Percentiles rank a stretch among this genome's conserved stretches.
These are phyloP conservation scores for Pecoramyces ruminantium DNA, from an alignment of 192 early-diverging fungal genomes.

Conservation along the genomic window DNA sequence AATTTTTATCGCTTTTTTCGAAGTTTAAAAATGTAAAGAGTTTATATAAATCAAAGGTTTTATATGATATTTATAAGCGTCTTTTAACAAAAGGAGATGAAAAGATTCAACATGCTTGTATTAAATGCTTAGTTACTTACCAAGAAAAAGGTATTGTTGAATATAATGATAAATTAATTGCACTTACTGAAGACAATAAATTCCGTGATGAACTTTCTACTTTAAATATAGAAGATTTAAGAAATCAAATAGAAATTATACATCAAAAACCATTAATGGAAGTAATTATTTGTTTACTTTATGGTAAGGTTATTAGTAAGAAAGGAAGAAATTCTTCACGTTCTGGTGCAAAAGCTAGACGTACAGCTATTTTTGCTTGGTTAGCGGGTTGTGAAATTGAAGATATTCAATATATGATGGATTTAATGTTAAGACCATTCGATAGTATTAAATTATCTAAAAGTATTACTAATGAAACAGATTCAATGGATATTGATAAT, in stretches of 20 bases:
- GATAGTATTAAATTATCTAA: slow-evolving; percentile 2
- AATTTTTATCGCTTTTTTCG: slow-evolving; percentile 44
- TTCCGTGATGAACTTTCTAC: slow-evolving; percentile 83
- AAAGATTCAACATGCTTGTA: slow-evolving; percentile 53
- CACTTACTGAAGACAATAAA: slow-evolving; percentile 61
- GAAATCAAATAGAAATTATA: slow-evolving; percentile 47
- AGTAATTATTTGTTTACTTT: slow-evolving; percentile 35
- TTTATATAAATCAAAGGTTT: slow-evolving; percentile 22
- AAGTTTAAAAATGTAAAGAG: slow-evolving; percentile 45
- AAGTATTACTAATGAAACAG: neutral
- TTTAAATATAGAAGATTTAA: slow-evolving; percentile 38
- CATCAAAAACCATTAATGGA: slow-evolving; percentile 20
- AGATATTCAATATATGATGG: slow-evolving; percentile 56
- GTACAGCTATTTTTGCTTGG: slow-evolving; percentile 69
- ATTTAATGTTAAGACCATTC: slow-evolving; percentile 73
- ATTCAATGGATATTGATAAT: neutral
- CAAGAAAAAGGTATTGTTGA: slow-evolving; percentile 42
- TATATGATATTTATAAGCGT: slow-evolving; percentile 48
- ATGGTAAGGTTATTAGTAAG: slow-evolving; percentile 73
- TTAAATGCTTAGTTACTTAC: slow-evolving; percentile 77
- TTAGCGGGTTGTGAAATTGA: slow-evolving; percentile 41
- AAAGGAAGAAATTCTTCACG: slow-evolving; percentile 56
- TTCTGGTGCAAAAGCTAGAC: slow-evolving; percentile 46
- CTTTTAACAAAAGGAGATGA: slow-evolving; percentile 68
- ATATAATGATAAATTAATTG: slow-evolving; percentile 60